Percentiles rank a stretch among this genome's conserved stretches.
Conservation (phyloP, 257 asterid species). For the Jasminum sambac region DNA sequence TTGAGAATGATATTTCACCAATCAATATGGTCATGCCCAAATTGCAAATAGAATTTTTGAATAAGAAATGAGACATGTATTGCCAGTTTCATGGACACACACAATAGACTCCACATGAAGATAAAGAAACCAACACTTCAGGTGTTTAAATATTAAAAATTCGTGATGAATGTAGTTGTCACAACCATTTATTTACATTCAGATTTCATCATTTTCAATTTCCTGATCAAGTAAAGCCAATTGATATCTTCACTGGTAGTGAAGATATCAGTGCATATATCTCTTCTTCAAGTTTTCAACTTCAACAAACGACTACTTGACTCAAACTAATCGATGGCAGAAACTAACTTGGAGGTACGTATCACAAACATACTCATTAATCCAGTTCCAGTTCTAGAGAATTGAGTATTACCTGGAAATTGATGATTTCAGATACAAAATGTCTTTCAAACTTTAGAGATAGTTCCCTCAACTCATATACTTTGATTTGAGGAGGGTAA, state of each 20-base stretch:
- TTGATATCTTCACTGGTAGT: neutral
- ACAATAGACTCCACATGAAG: neutral
- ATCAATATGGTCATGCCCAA: neutral
- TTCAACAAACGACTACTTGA: neutral
- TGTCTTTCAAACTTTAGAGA: slow-evolving; percentile 92
- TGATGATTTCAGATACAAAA: slow-evolving; percentile 78
- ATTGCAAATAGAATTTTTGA: neutral
- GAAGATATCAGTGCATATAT: neutral
- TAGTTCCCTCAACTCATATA: slow-evolving; percentile 78
- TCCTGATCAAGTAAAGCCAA: neutral
- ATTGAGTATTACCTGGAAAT: slow-evolving; percentile 59
- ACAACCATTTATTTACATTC: neutral
- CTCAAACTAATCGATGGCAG: neutral
- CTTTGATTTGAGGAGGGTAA: slow-evolving; percentile 96
- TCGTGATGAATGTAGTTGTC: neutral
- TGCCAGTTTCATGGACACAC: neutral
- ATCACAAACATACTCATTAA: neutral
- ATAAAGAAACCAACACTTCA: neutral
- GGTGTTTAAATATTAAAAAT: neutral
- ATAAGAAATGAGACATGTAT: neutral
- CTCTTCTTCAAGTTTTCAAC: neutral
- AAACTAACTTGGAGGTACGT: neutral
- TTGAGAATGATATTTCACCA: neutral
- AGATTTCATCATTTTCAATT: neutral
- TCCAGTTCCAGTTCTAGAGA: neutral